Percentiles rank a stretch among this genome's conserved stretches.
Evolutionary conservation across 2,329 filamentous ascomycete species (phyloP).

Genomic region (Cordyceps farinosa): DNA sequence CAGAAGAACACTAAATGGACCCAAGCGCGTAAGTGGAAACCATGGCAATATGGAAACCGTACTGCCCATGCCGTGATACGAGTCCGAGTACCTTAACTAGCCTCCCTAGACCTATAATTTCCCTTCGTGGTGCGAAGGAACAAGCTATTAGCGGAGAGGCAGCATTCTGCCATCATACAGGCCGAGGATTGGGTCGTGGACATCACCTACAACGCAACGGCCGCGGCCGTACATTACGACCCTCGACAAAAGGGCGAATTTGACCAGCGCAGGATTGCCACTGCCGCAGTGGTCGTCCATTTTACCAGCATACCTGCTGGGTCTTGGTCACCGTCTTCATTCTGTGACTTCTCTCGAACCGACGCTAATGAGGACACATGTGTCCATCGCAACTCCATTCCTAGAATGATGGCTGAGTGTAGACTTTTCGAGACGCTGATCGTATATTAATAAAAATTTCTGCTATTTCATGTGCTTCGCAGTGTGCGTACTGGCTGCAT

Average conservation of each 20-base stretch:
- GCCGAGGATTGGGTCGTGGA: too few relatives aligned
- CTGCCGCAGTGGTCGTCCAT: constrained; percentile 1
- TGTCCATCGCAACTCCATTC: neutral
- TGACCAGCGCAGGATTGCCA: neutral
- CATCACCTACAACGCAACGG: neutral
- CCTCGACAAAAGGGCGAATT: neutral
- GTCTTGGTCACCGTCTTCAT: neutral
- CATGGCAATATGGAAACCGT: too few relatives aligned
- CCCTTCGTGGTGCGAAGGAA: too few relatives aligned
- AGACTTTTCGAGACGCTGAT: neutral
- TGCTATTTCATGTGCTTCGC: neutral
- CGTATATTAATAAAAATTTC: neutral
- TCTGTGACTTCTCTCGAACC: neutral
- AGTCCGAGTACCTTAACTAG: too few relatives aligned
- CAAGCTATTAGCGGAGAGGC: too few relatives aligned
- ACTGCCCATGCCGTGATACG: too few relatives aligned
- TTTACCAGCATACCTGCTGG: neutral
- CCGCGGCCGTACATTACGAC: neutral
- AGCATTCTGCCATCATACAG: too few relatives aligned
- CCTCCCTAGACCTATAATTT: too few relatives aligned
- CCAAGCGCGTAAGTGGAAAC: too few relatives aligned
- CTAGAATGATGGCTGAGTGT: neutral
- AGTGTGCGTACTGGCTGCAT: constrained; percentile 4
- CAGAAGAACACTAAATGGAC: too few relatives aligned
- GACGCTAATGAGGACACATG: neutral